A percentile compares a stretch with the other conserved stretches of the same genome.
Evolutionary conservation across 768 basidiomycete genomes (phyloP).

Genomic region (Dioszegia hungarica): DNA sequence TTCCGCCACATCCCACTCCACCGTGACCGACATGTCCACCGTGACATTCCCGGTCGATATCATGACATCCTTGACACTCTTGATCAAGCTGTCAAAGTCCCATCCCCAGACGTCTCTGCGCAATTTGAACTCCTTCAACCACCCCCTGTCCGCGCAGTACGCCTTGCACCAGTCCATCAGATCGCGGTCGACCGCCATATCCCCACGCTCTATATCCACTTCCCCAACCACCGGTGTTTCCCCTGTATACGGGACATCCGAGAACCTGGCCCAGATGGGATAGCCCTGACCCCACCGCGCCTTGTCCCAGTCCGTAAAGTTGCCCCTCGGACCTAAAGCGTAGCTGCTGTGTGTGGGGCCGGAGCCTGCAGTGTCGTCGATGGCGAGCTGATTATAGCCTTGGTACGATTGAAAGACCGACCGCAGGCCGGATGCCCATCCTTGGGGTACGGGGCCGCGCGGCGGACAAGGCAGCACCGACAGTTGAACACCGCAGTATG

Average conservation of each 20-base stretch:
- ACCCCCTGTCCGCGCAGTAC: constrained; percentile 66
- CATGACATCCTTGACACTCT: constrained; percentile 27
- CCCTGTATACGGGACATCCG: not conserved
- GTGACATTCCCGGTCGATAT: constrained; percentile 31
- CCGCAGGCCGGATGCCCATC: too few species aligned
- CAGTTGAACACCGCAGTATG: too few species aligned
- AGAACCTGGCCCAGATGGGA: constrained; percentile 49
- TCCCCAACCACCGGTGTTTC: constrained; percentile 49
- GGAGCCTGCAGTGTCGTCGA: constrained; percentile 3
- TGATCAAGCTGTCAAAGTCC: constrained; percentile 53
- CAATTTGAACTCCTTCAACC: constrained; percentile 70
- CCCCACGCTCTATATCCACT: constrained; percentile 3
- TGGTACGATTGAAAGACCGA: too few species aligned
- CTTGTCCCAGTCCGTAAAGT: too few species aligned
- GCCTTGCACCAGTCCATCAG: constrained; percentile 76
- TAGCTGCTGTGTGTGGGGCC: constrained; percentile 1
- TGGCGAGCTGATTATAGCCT: not conserved
- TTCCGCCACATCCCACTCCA: constrained; percentile 53
- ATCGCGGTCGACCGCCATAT: not conserved
- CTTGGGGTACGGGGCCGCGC: too few species aligned
- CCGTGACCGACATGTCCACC: constrained; percentile 53
- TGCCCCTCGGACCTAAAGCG: too few species aligned
- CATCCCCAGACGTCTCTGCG: constrained; percentile 65
- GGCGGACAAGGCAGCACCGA: too few species aligned
- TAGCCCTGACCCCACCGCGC: constrained; percentile 22